Conservation (phyloP, 495 filamentous ascomycete genomes). For the Neurospora sp. region DNA sequence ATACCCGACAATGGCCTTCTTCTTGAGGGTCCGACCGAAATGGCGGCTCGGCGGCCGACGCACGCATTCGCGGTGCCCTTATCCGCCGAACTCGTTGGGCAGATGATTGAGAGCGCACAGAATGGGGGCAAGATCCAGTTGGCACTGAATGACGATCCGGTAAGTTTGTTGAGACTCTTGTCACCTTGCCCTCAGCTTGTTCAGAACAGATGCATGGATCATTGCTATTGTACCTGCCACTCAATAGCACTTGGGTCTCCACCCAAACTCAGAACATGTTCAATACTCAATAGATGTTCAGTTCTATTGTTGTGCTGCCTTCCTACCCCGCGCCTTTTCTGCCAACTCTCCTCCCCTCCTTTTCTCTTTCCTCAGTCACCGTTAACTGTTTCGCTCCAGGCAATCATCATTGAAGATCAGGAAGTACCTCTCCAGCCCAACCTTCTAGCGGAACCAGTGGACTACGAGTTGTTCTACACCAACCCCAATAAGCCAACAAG, state of each 20-base stretch:
- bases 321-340: neutral
- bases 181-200: constrained; percentile 1
- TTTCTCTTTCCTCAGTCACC: neutral
- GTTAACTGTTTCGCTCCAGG: constrained; percentile 19
- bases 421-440: constrained; percentile 13
- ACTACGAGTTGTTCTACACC: constrained; percentile 36
- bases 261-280: neutral
- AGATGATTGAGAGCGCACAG: constrained; percentile 58
- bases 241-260: neutral
- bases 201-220: neutral
- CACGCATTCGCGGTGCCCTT: constrained; percentile 56
- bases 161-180: constrained; percentile 30
- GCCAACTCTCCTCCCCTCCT: neutral
- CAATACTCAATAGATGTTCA: neutral
- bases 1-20: constrained; percentile 34
- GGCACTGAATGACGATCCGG: constrained; percentile 44
- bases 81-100: constrained; percentile 54
- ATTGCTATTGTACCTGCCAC: constrained; percentile 3
- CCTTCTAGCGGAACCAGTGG: constrained; percentile 15
- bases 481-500: constrained; percentile 18
- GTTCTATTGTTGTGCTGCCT: neutral
- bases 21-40: constrained; percentile 31
- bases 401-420: constrained; percentile 28
- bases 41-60: constrained; percentile 24
- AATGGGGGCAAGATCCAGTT: constrained; percentile 51